Evolutionary conservation across 2,329 filamentous ascomycete species (phyloP).

Genomic region (Diplodia sapinea): DNA sequence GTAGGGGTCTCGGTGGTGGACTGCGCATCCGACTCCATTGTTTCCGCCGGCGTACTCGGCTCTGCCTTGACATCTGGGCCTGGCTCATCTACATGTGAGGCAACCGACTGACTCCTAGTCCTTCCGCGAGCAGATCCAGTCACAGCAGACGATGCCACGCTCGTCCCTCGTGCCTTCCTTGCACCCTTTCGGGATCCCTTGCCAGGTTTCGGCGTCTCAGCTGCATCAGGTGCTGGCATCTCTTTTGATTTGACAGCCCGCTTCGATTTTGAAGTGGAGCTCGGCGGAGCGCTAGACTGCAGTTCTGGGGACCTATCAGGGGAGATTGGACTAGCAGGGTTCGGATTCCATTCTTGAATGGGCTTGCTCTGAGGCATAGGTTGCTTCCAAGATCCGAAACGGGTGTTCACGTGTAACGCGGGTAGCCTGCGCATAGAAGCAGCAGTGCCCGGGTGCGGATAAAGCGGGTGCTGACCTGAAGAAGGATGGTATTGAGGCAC

Average conservation of each 20-base stretch:
- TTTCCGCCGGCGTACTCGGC: constrained; percentile 52
- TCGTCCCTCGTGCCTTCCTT: constrained; percentile 39
- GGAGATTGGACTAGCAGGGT: constrained; percentile 29
- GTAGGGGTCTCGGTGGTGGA: constrained; percentile 29
- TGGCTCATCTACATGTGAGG: constrained; percentile 53
- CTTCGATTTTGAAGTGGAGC: constrained; percentile 18
- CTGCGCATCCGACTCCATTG: constrained; percentile 47
- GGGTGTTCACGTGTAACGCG: constrained; percentile 9
- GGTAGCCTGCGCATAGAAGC: constrained; percentile 8
- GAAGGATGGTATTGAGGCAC: constrained; percentile 10
- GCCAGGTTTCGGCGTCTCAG: constrained; percentile 21
- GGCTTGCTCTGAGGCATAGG: constrained; percentile 14
- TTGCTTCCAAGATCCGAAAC: constrained; percentile 27
- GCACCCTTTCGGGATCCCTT: constrained; percentile 9
- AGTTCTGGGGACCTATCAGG: constrained; percentile 19
- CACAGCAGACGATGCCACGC: constrained; percentile 55
- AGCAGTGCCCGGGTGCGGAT: constrained; percentile 16
- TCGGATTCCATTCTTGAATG: constrained; percentile 15
- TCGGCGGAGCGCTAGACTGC: constrained; percentile 1
- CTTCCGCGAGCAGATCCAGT: constrained; percentile 52
- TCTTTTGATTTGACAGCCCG: constrained; percentile 27
- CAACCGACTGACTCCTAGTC: constrained; percentile 57
- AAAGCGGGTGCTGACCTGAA: constrained; percentile 4
- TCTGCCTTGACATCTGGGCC: constrained; percentile 56
- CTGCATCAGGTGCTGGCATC: constrained; percentile 29